These are phyloP conservation scores for Cladophialophora immunda DNA, from an alignment of 2,329 filamentous ascomycete genomes.

Conservation along the genomic window DNA sequence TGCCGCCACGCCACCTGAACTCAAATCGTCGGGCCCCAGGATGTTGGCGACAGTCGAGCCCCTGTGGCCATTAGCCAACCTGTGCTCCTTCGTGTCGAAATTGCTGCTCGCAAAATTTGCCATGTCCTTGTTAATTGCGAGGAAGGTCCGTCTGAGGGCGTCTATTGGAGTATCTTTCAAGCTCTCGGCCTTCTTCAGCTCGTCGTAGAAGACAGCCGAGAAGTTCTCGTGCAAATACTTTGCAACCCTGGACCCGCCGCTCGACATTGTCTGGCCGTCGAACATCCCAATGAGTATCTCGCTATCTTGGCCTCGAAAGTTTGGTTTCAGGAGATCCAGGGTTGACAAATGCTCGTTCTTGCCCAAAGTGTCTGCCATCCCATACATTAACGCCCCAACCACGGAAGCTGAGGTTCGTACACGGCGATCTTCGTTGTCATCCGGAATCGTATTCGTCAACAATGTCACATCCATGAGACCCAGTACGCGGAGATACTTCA, in stretches of 20 bases:
- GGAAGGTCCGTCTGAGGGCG: slow-evolving; percentile 84
- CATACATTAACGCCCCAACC: slow-evolving; percentile 89
- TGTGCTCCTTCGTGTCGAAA: slow-evolving; percentile 62
- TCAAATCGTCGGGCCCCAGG: slow-evolving; percentile 86
- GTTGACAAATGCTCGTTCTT: slow-evolving; percentile 94
- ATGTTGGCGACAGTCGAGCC: slow-evolving; percentile 76
- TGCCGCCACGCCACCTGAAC: slow-evolving; percentile 89
- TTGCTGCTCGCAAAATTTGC: slow-evolving; percentile 84
- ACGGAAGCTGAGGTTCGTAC: slow-evolving; percentile 96
- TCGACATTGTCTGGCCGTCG: slow-evolving; percentile 88
- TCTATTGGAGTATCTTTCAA: slow-evolving; percentile 79
- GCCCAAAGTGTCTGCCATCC: slow-evolving; percentile 95
- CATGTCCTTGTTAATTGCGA: slow-evolving; percentile 91
- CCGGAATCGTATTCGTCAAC: slow-evolving; percentile 89
- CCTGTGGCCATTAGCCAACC: slow-evolving; percentile 68
- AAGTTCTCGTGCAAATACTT: slow-evolving; percentile 98
- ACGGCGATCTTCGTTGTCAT: slow-evolving; percentile 93
- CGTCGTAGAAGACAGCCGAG: slow-evolving; percentile 80
- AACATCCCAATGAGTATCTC: slow-evolving; percentile 95
- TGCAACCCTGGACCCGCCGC: slow-evolving; percentile 91
- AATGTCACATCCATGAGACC: slow-evolving; percentile 98
- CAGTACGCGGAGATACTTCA: slow-evolving; percentile 83
- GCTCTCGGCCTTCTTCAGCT: slow-evolving; percentile 76
- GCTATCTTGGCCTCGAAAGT: slow-evolving; percentile 87
- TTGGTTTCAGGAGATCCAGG: slow-evolving; percentile 92